Evolutionary conservation across 2,329 filamentous ascomycete genomes (phyloP).

Genomic region (Fusarium sacchari): DNA sequence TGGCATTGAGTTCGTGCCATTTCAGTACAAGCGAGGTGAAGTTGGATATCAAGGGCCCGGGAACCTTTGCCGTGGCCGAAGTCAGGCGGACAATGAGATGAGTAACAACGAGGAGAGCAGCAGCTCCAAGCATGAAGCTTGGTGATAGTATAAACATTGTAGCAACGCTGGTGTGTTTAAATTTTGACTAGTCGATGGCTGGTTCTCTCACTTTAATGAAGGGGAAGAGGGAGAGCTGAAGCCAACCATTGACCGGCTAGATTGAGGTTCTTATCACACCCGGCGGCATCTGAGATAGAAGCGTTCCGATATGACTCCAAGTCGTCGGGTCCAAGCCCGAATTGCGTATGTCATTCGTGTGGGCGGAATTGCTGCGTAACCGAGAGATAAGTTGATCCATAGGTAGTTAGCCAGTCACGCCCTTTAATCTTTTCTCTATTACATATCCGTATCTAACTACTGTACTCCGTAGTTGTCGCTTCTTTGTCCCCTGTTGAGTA

Average conservation of each 20-base stretch:
- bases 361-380: conserved; percentile 19
- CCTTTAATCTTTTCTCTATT: conserved; percentile 3
- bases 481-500: conserved; percentile 18
- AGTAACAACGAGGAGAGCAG: conserved; percentile 39
- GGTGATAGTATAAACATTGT: conserved; percentile 46
- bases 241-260: not conserved
- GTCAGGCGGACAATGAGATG: conserved; percentile 43
- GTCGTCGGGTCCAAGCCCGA: conserved; percentile 16
- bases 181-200: not conserved
- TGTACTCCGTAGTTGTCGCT: conserved; percentile 8
- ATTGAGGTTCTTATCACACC: conserved; percentile 35
- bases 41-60: conserved; percentile 59
- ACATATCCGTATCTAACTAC: conserved; percentile 13
- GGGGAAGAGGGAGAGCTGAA: not conserved
- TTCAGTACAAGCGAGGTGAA: conserved; percentile 63
- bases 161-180: not conserved
- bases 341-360: conserved; percentile 13
- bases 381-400: conserved; percentile 5
- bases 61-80: conserved; percentile 54
- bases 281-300: conserved; percentile 8
- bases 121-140: conserved; percentile 35
- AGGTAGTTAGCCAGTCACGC: not conserved
- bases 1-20: conserved; percentile 65
- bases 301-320: conserved; percentile 22
- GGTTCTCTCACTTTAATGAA: not conserved